Evolutionary conservation across 176 grass and related monocot genomes (phyloP), one percentile per base, ranked within the genome.

Genomic region (Carex parvula): DNA sequence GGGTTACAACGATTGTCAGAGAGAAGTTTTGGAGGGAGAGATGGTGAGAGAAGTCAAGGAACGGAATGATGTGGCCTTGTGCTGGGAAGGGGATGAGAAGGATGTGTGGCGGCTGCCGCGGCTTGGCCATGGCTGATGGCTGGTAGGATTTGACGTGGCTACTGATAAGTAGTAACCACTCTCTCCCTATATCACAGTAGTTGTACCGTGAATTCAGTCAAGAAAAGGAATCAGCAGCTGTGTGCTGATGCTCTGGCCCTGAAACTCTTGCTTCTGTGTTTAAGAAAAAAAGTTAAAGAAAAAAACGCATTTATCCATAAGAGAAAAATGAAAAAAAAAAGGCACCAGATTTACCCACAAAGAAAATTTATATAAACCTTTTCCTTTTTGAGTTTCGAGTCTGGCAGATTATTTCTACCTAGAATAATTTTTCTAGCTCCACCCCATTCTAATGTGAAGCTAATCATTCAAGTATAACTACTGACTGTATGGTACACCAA

Each of bases 1-100:
- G 52, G 18, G 85, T 87, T 69, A 77, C 55, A 54, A 82, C 33
- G 54, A 87, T 71, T 48, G 85, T 87, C n/a, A 87, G 85, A 18
- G 79, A 71, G 78, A 87, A 30, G 21, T 81, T 62, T 5, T 63
- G 60, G 64, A 72, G 55, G 15, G 79, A 44, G 64, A 87, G 85
- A 63, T 44, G 65, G 64, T 32, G 26, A 33, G 85, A 64, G 33
- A 87, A 81, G 62, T 81, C 76, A 35, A 87, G 79, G 33, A 87
- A 81, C 1, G 85, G 85, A 52, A 63, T 62, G 54, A 83, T 75
- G 85, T 87, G 85, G 64, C 79, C 85, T 50, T 48, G 65, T n/a
- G 55, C 52, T 12, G 79, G 79, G 74, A 81, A 66, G 50, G 85
- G 60, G 62, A 87, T 70, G 52, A 81, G 52, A 16, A 84, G 48